Evolutionary conservation across 192 early-diverging fungal species (phyloP).

Genomic region (Entrophospora sp.): DNA sequence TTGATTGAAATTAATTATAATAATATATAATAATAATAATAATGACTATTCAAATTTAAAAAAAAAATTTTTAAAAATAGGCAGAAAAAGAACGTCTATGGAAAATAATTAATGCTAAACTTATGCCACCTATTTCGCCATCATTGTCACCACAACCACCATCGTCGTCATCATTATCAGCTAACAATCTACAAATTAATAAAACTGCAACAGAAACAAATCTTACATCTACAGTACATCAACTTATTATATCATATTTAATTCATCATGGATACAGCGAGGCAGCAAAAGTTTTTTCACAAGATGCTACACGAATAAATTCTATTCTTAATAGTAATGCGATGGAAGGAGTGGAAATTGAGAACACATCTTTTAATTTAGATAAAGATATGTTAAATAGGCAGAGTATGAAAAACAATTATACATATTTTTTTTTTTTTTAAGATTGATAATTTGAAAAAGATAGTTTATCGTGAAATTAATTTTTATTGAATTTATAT

Average conservation of each 20-base stretch:
- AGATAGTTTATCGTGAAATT: not conserved
- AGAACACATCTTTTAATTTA: not conserved
- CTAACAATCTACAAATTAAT: no score
- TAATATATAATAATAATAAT: not conserved
- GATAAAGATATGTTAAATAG: slow-evolving; percentile 19
- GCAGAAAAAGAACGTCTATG: slow-evolving; percentile 40
- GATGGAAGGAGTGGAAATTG: slow-evolving; percentile 15
- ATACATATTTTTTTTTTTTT: no score
- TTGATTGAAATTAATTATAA: slow-evolving; percentile 18
- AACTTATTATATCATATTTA: slow-evolving; percentile 72
- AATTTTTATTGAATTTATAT: not conserved
- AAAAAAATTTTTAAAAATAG: slow-evolving; percentile 6
- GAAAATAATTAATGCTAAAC: slow-evolving; percentile 26
- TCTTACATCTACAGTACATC: slow-evolving; percentile 30
- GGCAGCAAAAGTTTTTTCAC: slow-evolving; percentile 63
- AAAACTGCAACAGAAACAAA: slow-evolving; percentile 13
- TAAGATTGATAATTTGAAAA: no score
- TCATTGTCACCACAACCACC: not conserved
- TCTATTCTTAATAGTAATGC: not conserved
- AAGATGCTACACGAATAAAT: slow-evolving; percentile 14
- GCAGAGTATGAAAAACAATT: not conserved
- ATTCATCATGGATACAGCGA: slow-evolving; percentile 75
- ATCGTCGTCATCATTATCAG: no score
- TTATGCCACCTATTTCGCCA: slow-evolving; percentile 18
- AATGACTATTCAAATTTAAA: no score